Evolutionary conservation across 192 early-diverging fungal species (phyloP).

Genomic region (Coemansia asiatica): DNA sequence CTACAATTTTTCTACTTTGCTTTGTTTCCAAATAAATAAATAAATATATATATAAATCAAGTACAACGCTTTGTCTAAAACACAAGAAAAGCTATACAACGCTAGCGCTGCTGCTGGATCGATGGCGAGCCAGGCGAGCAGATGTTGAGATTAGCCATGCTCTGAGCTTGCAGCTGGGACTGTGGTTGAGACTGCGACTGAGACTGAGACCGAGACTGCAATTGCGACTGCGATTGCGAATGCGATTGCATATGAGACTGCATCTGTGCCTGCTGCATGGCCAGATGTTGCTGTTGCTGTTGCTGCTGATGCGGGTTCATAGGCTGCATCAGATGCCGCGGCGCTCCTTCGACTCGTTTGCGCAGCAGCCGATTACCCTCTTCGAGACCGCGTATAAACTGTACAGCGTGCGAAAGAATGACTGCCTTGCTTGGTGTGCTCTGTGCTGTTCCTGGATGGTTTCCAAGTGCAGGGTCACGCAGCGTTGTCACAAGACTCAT

Average conservation of each 20-base stretch:
- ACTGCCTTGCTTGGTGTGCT: slow-evolving; percentile 81
- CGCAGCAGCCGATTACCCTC: slow-evolving; percentile 50
- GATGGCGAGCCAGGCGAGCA: neutral
- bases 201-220: neutral
- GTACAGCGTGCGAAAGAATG: slow-evolving; percentile 79
- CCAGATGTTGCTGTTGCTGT: slow-evolving; percentile 2
- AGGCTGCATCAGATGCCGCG: slow-evolving; percentile 18
- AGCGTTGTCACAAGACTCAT: slow-evolving; percentile 82
- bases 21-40: no score
- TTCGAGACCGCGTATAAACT: slow-evolving; percentile 62
- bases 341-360: slow-evolving; percentile 35
- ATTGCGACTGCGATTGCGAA: neutral
- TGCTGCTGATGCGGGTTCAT: slow-evolving; percentile 4
- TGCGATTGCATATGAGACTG: neutral
- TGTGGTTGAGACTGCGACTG: neutral
- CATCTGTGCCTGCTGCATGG: slow-evolving; percentile 6
- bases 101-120: neutral
- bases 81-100: neutral
- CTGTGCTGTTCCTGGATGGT: slow-evolving; percentile 60
- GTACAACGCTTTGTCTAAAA: neutral
- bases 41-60: no score
- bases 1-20: no score
- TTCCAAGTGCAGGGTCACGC: slow-evolving; percentile 47
- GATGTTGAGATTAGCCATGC: neutral
- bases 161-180: neutral